phyloP scores from a whole-genome alignment of 208 protist genomes.

The Wallacemonas rigidus region DNA sequence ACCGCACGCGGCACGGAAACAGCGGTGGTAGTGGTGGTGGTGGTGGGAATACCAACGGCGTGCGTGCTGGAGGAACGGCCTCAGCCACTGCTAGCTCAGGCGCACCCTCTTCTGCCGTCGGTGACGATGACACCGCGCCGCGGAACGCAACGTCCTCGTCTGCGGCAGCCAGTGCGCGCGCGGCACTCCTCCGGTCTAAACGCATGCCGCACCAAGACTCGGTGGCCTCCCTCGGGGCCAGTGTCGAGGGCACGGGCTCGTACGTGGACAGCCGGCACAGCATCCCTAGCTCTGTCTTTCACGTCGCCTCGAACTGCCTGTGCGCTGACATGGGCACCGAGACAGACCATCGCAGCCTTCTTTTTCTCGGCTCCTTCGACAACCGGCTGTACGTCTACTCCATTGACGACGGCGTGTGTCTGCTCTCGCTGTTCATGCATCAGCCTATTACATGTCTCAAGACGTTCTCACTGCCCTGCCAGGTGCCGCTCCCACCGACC shows the following conservation, averaged over 20 bases:
- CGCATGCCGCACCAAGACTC: slow-evolving; percentile 15
- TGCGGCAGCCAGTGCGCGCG: slow-evolving; percentile 2
- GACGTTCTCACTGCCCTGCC: slow-evolving; percentile 51
- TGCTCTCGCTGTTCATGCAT: slow-evolving; percentile 77
- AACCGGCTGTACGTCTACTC: slow-evolving; percentile 83
- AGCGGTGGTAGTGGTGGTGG: background rate
- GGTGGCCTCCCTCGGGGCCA: slow-evolving; percentile 3
- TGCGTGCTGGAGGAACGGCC: no score
- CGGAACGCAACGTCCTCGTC: background rate
- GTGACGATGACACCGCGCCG: background rate
- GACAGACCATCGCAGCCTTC: slow-evolving; percentile 24
- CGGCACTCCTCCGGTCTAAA: slow-evolving; percentile 13
- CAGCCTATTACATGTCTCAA: slow-evolving; percentile 73
- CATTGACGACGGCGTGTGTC: slow-evolving; percentile 44
- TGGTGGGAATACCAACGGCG: background rate
- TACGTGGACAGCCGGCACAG: slow-evolving; percentile 8
- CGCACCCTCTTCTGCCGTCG: background rate
- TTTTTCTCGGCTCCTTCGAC: slow-evolving; percentile 84
- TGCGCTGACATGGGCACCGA: slow-evolving; percentile 64
- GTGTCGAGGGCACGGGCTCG: background rate
- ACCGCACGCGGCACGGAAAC: no score
- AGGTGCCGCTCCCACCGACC: slow-evolving; percentile 5
- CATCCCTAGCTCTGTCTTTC: slow-evolving; percentile 47
- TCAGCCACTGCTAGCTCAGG: no score
- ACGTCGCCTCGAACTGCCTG: slow-evolving; percentile 78